A percentile compares a stretch with the other conserved stretches of the same genome.
phyloP scores from a whole-genome alignment of 2,329 filamentous ascomycete species.

The Penicillium thymicola region DNA sequence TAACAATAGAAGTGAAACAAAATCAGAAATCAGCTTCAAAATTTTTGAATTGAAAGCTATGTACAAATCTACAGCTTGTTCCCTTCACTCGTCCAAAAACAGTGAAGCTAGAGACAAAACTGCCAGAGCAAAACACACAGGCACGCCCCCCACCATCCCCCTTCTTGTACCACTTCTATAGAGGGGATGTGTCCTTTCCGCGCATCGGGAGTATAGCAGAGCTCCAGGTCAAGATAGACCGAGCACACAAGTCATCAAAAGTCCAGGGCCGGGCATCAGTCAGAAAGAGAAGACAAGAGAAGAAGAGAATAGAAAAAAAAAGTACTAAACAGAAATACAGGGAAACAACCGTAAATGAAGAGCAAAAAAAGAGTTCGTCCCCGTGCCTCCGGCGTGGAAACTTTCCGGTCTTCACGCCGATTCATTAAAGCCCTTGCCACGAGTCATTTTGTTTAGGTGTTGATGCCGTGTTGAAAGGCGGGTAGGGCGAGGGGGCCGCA shows the following conservation, averaged over 20 bases:
- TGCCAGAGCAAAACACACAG: not conserved
- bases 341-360: slow-evolving; percentile 19
- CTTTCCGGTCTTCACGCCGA: not conserved
- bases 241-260: slow-evolving; percentile 14
- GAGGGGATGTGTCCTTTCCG: not conserved
- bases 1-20: not conserved
- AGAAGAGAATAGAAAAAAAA: slow-evolving; percentile 1
- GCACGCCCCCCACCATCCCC: not conserved
- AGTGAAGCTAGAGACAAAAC: not conserved
- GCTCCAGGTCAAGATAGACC: slow-evolving; percentile 6
- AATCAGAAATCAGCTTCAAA: slow-evolving; percentile 16
- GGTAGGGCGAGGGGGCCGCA: slow-evolving; percentile 3
- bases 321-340: slow-evolving; percentile 11
- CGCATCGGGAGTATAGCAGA: slow-evolving; percentile 3
- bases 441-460: not conserved
- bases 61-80: slow-evolving; percentile 17
- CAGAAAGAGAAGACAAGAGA: slow-evolving; percentile 4
- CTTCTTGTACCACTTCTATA: not conserved
- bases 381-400: slow-evolving; percentile 9
- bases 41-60: slow-evolving; percentile 20
- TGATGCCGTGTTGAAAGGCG: slow-evolving; percentile 15
- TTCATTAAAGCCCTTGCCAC: slow-evolving; percentile 1
- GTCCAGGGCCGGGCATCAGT: slow-evolving; percentile 3
- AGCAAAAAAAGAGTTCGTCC: not conserved
- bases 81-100: not conserved